These are phyloP conservation scores for Syncephalastrum contaminatum DNA, from an alignment of 371 early-diverging fungal genomes.

Conservation along the genomic window DNA sequence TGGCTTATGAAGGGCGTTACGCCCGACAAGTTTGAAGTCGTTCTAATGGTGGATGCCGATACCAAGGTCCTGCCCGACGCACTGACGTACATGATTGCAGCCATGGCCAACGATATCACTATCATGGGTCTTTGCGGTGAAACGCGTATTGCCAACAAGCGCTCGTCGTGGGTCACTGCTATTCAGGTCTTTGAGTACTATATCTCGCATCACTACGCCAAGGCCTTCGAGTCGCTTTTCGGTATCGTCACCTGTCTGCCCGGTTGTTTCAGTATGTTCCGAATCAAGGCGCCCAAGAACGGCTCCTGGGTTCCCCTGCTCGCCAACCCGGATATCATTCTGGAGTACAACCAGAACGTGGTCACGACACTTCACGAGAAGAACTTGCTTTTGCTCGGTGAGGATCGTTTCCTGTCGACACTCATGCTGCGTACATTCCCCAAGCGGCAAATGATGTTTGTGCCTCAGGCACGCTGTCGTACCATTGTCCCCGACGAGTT, in stretches of 20 bases:
- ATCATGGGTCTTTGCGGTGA: constrained; percentile 90
- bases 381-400: constrained; percentile 92
- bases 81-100: constrained; percentile 74
- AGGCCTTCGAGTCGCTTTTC: constrained; percentile 94
- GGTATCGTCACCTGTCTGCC: constrained; percentile 98
- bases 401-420: constrained; percentile 95
- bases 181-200: constrained; percentile 93
- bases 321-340: constrained; percentile 86
- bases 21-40: constrained; percentile 86
- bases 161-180: constrained; percentile 61
- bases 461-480: constrained; percentile 85
- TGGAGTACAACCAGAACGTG: constrained; percentile 86
- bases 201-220: constrained; percentile 92
- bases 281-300: constrained; percentile 76
- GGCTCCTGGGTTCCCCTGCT: constrained; percentile 86
- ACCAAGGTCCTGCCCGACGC: constrained; percentile 83
- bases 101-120: constrained; percentile 80
- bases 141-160: constrained; percentile 84
- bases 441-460: constrained; percentile 89
- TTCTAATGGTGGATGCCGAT: constrained; percentile 98
- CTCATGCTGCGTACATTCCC: constrained; percentile 94
- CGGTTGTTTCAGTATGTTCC: constrained; percentile 94
- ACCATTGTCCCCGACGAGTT: constrained; percentile 85
- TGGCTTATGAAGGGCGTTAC: constrained; percentile 78
- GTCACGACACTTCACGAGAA: constrained; percentile 96